Evolutionary conservation across 257 asterid genomes (phyloP), one percentile per base, ranked within the genome.

Genomic region (Avicennia marina): DNA sequence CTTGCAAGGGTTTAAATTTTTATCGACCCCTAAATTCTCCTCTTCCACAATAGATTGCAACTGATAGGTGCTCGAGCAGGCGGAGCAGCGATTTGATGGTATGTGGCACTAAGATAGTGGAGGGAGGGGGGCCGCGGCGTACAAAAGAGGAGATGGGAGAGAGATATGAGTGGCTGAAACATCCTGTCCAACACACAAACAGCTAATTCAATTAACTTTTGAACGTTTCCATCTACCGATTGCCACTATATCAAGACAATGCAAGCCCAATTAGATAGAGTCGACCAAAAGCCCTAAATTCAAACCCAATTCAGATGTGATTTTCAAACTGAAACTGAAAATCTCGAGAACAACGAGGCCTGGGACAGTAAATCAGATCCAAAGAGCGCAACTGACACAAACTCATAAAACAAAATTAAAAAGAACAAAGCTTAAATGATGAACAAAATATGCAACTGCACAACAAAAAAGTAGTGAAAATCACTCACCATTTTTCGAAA

Each of bases 321-420:
- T 47, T 31, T 15, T 39, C 9, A 32, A 58, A 32, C 44, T 31
- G 41, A 31, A 57, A 12, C 54, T 6, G 40, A 41, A 48, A 29
- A 43, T 53, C 46, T 17, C 18, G 42, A 18, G 56, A 61, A 17
- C 21, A 40, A 12, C 5, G 22, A 24, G 2, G 48, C 6, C 47
- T 39, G 4, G 54, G 33, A 31, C 1, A n/a, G n/a, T n/a, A 18
- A 62, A 62, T 56, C 69, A 31, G 74, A 69, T 69, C 74, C 66
- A 44, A 34, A 7, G 57, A 16, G n/a, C n/a, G 57, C 2, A 57
- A 66, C 15, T 22, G 40, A 39, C 53, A 48, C 41, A 26, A 40
- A 4, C 42, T 26, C 56, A 58, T n/a, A 24, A 1, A 10, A 41
- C 20, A 13, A 55, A 6, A 48, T n/a, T n/a, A n/a, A n/a, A 20